Conservation (phyloP, 1,284 basidiomycete genomes). For the Irpex rosettiformis region DNA sequence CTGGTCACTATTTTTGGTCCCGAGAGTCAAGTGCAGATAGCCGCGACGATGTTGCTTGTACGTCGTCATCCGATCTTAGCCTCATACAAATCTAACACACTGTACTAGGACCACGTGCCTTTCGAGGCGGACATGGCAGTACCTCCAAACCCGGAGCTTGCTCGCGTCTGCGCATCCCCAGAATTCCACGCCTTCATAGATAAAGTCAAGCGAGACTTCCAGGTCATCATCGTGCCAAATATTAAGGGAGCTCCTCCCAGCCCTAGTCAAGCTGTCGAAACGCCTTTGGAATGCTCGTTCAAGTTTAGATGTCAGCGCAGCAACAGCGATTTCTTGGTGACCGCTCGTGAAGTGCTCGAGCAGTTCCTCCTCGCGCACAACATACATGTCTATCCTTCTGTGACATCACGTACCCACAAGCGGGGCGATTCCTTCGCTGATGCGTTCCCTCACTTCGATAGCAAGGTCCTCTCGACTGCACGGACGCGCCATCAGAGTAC, state of each 20-base stretch:
- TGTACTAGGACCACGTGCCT: slow-evolving; percentile 86
- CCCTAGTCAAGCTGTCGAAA: slow-evolving; percentile 37
- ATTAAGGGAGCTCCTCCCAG: slow-evolving; percentile 45
- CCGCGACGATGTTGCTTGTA: slow-evolving; percentile 92
- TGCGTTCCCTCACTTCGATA: slow-evolving; percentile 96
- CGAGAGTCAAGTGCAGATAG: slow-evolving; percentile 95
- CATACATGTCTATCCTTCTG: slow-evolving; percentile 74
- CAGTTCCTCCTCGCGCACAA: slow-evolving; percentile 87
- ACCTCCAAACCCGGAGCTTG: slow-evolving; percentile 79
- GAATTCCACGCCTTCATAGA: slow-evolving; percentile 86
- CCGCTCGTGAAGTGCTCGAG: slow-evolving; percentile 90
- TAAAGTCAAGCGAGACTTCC: slow-evolving; percentile 89
- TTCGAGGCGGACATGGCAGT: slow-evolving; percentile 96
- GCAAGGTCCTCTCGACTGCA: slow-evolving; percentile 83
- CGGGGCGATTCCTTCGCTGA: slow-evolving; percentile 92
- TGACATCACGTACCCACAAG: slow-evolving; percentile 70
- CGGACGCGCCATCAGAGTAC: slow-evolving; percentile 58
- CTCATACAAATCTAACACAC: slow-evolving; percentile 17
- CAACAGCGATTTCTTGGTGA: slow-evolving; percentile 89
- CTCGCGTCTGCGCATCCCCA: slow-evolving; percentile 66
- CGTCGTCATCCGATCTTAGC: slow-evolving; percentile 25
- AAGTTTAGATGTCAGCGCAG: slow-evolving; percentile 94
- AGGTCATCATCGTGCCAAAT: slow-evolving; percentile 84
- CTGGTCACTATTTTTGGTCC: slow-evolving; percentile 93
- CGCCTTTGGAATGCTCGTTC: slow-evolving; percentile 81